Evolutionary conservation across 371 early-diverging fungal genomes (phyloP), one percentile per base, ranked within the genome.

Genomic region (Rhizopus sp.): DNA sequence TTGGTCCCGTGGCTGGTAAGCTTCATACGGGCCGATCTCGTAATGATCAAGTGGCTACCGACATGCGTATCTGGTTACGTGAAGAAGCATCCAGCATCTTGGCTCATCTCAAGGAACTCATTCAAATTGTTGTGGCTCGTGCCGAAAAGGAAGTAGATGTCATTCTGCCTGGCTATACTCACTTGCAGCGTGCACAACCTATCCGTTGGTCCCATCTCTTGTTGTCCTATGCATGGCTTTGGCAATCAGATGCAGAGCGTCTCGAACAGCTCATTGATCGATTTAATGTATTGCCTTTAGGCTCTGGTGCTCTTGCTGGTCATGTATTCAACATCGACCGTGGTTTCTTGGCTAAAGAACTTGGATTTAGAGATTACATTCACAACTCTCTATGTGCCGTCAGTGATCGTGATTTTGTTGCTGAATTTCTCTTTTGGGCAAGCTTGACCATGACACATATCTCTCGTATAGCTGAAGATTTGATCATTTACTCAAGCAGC

Each of bases 21-120:
- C 88, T 98, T 47, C 98, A 98, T 72, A 98, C 98, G 4, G 98
- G 98, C 15, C 87, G 98, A 49, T 88, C 88, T 55, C 81, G 93
- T 57, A 97, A 98, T 75, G 98, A 98, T 66, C 98, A 98, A 67
- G 96, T 97, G 6, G 97, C 96, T n/a, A 98, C 98, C 0, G 98
- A 97, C 70, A 93, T 95, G 87, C 86, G 97, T 53, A 74, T 97
- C 57, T 98, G 95, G 94, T 78, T 96, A 42, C 88, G 94, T 51
- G 92, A 90, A 32, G 93, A 90, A 60, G 84, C 87, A 10, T 57
- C 63, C 50, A 75, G 77, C 64, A 62, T 96, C 35, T 62, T 84
- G 6, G 73, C 60, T 1, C 76, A 84, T 44, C 66, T 96, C 47
- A 88, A 89, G 66, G 87, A 89, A 53, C 68, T 96, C 35, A 87